Conservation (phyloP, 768 basidiomycete species). For the Mycena haematopus region DNA sequence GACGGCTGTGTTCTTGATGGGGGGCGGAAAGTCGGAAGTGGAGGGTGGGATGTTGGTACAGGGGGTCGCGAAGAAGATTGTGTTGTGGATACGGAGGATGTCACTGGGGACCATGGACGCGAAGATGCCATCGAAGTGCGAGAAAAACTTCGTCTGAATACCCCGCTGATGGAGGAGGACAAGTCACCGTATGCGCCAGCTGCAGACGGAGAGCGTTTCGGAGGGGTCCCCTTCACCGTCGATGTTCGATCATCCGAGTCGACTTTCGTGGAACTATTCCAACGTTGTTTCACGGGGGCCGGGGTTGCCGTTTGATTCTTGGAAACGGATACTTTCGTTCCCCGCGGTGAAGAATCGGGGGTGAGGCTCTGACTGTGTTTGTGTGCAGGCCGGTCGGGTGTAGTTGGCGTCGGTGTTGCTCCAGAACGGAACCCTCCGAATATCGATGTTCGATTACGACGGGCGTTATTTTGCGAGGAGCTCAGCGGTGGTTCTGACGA, state of each 20-base stretch:
- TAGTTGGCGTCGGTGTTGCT: slow-evolving; percentile 51
- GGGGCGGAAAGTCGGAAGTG: slow-evolving; percentile 34
- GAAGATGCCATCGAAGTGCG: slow-evolving; percentile 80
- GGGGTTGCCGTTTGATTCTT: slow-evolving; percentile 47
- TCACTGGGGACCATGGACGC: slow-evolving; percentile 80
- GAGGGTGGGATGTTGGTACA: slow-evolving; percentile 49
- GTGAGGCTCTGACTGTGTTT: slow-evolving; percentile 76
- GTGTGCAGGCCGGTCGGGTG: slow-evolving; percentile 66
- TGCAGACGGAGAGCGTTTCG: slow-evolving; percentile 59
- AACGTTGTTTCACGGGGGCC: slow-evolving; percentile 53
- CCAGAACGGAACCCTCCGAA: slow-evolving; percentile 56
- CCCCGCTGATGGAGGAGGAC: slow-evolving; percentile 53
- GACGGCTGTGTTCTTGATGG: slow-evolving; percentile 41
- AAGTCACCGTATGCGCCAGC: slow-evolving; percentile 44
- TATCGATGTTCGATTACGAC: slow-evolving; percentile 70
- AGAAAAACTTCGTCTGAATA: slow-evolving; percentile 70
- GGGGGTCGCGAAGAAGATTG: slow-evolving; percentile 56
- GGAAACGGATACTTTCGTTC: slow-evolving; percentile 44
- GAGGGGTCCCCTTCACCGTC: slow-evolving; percentile 56
- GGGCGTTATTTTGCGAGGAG: slow-evolving; percentile 36
- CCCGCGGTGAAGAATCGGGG: slow-evolving; percentile 68
- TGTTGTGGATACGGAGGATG: slow-evolving; percentile 74
- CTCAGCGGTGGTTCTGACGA: slow-evolving; percentile 59
- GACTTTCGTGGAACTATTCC: slow-evolving; percentile 88
- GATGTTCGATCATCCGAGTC: slow-evolving; percentile 54